Percentiles rank a stretch among this genome's conserved stretches.
phyloP scores from a whole-genome alignment of 1,139 yeast species.

The Diutina scorzettiae region DNA sequence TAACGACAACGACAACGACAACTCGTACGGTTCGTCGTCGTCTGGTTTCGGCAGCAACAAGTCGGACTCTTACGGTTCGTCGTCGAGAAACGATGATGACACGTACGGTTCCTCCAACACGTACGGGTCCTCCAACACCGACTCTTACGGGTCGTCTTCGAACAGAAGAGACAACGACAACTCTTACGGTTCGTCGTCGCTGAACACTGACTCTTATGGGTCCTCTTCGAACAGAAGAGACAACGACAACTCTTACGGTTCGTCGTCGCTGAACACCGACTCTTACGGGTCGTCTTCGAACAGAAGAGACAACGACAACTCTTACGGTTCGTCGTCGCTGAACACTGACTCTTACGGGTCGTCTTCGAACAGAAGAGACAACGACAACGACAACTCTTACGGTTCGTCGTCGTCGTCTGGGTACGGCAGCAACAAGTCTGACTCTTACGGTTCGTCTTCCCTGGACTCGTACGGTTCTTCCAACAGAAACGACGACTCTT shows the following conservation, averaged over 20 bases:
- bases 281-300: constrained; percentile 10
- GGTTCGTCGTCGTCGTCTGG: constrained; percentile 10
- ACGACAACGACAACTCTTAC: constrained; percentile 9
- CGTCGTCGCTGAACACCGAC: constrained; percentile 8
- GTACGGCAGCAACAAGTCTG: constrained; percentile 8
- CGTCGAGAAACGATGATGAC: neutral
- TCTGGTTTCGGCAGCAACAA: constrained; percentile 10
- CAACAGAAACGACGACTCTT: constrained; percentile 7
- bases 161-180: constrained; percentile 8
- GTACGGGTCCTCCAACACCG: constrained; percentile 6
- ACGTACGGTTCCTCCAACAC: neutral
- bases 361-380: constrained; percentile 11
- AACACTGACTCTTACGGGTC: constrained; percentile 11
- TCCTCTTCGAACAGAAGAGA: constrained; percentile 11
- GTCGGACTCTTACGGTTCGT: constrained; percentile 11
- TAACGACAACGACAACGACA: constrained; percentile 11
- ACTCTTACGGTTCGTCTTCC: constrained; percentile 10
- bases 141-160: constrained; percentile 7
- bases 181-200: constrained; percentile 7
- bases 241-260: constrained; percentile 12
- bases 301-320: constrained; percentile 8
- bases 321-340: constrained; percentile 10
- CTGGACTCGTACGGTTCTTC: constrained; percentile 6
- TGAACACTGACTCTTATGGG: constrained; percentile 10
- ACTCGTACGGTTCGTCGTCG: constrained; percentile 10